Evolutionary conservation across 2,329 filamentous ascomycete species (phyloP).

Genomic region (Colletotrichum sp.): DNA sequence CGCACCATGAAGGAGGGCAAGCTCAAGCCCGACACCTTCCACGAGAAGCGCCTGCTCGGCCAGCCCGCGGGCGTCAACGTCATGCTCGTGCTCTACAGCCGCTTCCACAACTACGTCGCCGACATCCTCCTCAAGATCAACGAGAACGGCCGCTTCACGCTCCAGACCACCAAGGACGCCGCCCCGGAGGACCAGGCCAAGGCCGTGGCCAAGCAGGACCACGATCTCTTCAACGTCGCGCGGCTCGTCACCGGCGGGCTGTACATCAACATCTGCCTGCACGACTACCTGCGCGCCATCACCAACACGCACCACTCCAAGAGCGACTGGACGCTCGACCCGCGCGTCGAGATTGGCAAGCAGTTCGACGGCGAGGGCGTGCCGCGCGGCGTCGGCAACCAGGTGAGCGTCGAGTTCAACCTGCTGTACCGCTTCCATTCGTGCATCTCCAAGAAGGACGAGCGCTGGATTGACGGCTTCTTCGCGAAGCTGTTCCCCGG

Average conservation of each 20-base stretch:
- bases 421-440: slow-evolving; percentile 71
- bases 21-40: slow-evolving; percentile 74
- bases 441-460: slow-evolving; percentile 63
- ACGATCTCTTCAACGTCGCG: slow-evolving; percentile 81
- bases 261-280: slow-evolving; percentile 77
- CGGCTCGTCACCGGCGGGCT: slow-evolving; percentile 75
- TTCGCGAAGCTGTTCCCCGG: slow-evolving; percentile 51
- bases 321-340: slow-evolving; percentile 68
- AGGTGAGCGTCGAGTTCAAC: slow-evolving; percentile 73
- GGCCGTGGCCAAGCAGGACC: slow-evolving; percentile 72
- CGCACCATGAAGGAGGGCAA: slow-evolving; percentile 70
- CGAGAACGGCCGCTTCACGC: slow-evolving; percentile 78
- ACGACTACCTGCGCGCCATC: slow-evolving; percentile 68
- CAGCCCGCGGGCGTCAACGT: slow-evolving; percentile 73
- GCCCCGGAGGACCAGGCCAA: slow-evolving; percentile 49
- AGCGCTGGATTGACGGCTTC: slow-evolving; percentile 64
- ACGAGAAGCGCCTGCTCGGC: slow-evolving; percentile 72
- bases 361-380: slow-evolving; percentile 49
- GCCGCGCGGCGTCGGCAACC: slow-evolving; percentile 65
- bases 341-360: slow-evolving; percentile 62
- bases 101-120: slow-evolving; percentile 88
- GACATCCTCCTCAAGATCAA: slow-evolving; percentile 83
- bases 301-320: slow-evolving; percentile 64
- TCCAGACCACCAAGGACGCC: slow-evolving; percentile 47
- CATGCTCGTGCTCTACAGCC: slow-evolving; percentile 77